A percentile compares a stretch with the other conserved stretches of the same genome.
Evolutionary conservation across 1,284 basidiomycete species (phyloP).

Genomic region (Papiliotrema flavescens): DNA sequence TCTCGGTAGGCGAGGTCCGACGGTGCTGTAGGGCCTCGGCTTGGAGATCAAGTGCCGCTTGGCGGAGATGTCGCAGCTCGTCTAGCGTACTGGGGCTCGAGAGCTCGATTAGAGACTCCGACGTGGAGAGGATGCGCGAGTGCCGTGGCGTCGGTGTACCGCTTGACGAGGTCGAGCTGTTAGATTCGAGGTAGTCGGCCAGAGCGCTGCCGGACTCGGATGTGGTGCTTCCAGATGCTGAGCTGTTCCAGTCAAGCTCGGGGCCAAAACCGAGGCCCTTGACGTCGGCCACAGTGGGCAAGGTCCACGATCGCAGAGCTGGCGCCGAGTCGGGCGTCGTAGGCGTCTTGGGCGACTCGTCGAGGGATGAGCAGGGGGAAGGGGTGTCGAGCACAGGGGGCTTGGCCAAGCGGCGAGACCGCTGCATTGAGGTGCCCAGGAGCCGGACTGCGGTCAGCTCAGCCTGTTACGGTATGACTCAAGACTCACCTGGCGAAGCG

Average conservation of each 20-base stretch:
- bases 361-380: slow-evolving; percentile 4
- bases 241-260: background rate
- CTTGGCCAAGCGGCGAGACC: background rate
- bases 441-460: background rate
- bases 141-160: background rate
- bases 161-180: background rate
- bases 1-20: background rate
- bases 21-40: background rate
- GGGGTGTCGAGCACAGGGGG: background rate
- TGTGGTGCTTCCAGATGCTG: too few relatives aligned
- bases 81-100: slow-evolving; percentile 1
- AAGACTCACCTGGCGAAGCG: background rate
- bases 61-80: slow-evolving; percentile 2
- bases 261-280: slow-evolving; percentile 4
- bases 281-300: background rate
- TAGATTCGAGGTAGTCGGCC: background rate
- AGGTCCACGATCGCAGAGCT: background rate
- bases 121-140: background rate
- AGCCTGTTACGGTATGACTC: background rate
- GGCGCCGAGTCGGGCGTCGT: slow-evolving; percentile 1
- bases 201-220: background rate
- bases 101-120: background rate
- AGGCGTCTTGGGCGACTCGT: slow-evolving; percentile 4
- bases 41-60: slow-evolving; percentile 4
- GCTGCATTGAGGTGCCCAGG: background rate